phyloP scores from a whole-genome alignment of 331 rosid genomes.

The Acacia pycnantha region DNA sequence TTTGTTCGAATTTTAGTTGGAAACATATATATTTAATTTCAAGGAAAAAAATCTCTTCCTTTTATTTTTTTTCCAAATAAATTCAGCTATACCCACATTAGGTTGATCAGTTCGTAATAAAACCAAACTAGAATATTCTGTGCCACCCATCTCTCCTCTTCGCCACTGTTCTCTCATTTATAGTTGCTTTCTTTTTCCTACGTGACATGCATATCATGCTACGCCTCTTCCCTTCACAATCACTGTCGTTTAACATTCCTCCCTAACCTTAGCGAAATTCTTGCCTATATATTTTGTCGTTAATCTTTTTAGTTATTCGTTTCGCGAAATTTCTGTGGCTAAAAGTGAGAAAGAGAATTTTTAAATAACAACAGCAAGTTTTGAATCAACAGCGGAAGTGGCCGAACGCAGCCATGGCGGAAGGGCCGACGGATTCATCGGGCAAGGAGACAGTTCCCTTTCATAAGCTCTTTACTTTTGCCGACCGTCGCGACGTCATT shows the following conservation, averaged over 20 bases:
- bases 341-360: neutral
- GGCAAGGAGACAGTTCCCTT: slow-evolving; percentile 54
- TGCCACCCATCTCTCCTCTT: neutral
- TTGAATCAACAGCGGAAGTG: neutral
- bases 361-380: neutral
- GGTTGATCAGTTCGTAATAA: neutral
- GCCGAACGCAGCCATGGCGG: neutral
- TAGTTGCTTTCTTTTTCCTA: neutral
- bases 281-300: neutral
- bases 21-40: neutral
- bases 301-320: neutral
- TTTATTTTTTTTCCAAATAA: neutral
- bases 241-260: neutral
- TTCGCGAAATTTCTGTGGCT: neutral
- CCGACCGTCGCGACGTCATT: slow-evolving; percentile 46
- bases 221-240: neutral
- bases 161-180: neutral
- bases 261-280: neutral
- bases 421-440: neutral
- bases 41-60: no score
- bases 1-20: neutral
- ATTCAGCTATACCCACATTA: neutral
- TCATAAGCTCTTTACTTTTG: slow-evolving; percentile 63
- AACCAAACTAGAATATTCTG: neutral
- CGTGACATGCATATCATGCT: neutral